Evolutionary conservation across 495 filamentous ascomycete species (phyloP).

Genomic region (Neurospora pannonica): DNA sequence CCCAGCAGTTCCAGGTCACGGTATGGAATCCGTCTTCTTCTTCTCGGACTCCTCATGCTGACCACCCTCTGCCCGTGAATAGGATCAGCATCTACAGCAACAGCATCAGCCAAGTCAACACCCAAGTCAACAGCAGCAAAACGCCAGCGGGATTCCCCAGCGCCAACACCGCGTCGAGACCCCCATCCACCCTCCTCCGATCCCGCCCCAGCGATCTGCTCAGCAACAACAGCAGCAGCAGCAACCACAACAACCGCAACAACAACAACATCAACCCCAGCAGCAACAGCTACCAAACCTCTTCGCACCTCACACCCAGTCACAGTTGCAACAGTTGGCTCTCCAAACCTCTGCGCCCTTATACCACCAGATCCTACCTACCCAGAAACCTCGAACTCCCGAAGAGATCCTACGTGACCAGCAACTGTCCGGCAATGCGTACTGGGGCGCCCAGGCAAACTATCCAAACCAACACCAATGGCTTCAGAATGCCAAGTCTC

Average conservation of each 20-base stretch:
- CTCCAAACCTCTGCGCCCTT: neutral
- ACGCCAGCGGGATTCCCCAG: neutral
- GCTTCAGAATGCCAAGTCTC: neutral
- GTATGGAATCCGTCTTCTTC: neutral
- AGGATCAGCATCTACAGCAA: neutral
- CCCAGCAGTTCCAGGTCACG: constrained; percentile 6
- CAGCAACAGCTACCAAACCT: constrained; percentile 6
- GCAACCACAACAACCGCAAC: constrained; percentile 1
- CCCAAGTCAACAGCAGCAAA: neutral
- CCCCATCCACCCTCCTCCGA: constrained; percentile 12
- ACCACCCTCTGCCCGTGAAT: neutral
- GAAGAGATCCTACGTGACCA: neutral
- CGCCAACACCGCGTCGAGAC: constrained; percentile 7
- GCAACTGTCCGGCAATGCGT: neutral
- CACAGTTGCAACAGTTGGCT: neutral
- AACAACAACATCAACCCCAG: constrained; percentile 7
- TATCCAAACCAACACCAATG: neutral
- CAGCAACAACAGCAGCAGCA: constrained; percentile 7
- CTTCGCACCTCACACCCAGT: neutral
- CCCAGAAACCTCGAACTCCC: constrained; percentile 1
- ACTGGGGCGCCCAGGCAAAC: neutral
- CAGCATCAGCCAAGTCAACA: neutral
- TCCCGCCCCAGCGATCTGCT: constrained; percentile 1
- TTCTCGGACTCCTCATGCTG: neutral
- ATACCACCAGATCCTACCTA: constrained; percentile 3